Conservation (phyloP, 2,329 filamentous ascomycete species). For the Aspergillus nomiae region DNA sequence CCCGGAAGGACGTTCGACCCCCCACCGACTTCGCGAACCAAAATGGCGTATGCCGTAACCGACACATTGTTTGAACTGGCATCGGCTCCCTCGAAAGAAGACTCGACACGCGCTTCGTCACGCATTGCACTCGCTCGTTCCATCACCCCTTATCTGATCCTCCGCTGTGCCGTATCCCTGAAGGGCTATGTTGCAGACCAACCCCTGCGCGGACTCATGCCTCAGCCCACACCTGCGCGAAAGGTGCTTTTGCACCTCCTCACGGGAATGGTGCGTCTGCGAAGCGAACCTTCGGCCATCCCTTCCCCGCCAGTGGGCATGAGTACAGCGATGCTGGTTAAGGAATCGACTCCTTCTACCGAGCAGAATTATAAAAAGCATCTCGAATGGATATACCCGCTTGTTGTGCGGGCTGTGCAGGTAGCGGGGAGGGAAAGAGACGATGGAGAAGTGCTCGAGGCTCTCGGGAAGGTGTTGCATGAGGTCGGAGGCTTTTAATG, state of each 20-base stretch:
- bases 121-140: slow-evolving; percentile 69
- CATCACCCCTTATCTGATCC: slow-evolving; percentile 76
- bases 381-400: slow-evolving; percentile 75
- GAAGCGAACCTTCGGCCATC: slow-evolving; percentile 71
- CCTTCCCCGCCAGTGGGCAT: slow-evolving; percentile 45
- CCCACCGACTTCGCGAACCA: slow-evolving; percentile 63
- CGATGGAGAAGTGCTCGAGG: slow-evolving; percentile 41
- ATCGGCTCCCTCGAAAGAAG: slow-evolving; percentile 45
- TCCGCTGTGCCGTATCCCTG: slow-evolving; percentile 78
- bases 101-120: slow-evolving; percentile 33
- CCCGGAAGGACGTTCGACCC: slow-evolving; percentile 73
- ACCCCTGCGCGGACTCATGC: slow-evolving; percentile 83
- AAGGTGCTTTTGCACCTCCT: slow-evolving; percentile 77
- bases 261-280: slow-evolving; percentile 64
- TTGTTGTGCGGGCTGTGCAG: slow-evolving; percentile 52
- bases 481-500: slow-evolving; percentile 53
- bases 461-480: slow-evolving; percentile 63
- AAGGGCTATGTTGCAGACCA: slow-evolving; percentile 88
- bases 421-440: slow-evolving; percentile 44
- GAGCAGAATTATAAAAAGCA: slow-evolving; percentile 64
- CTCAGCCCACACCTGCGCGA: slow-evolving; percentile 78
- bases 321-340: slow-evolving; percentile 9
- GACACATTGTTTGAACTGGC: slow-evolving; percentile 76
- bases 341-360: slow-evolving; percentile 31
- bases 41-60: slow-evolving; percentile 78